Percentiles rank a stretch among this genome's conserved stretches.
These are phyloP conservation scores for Hypholoma fasciculare DNA, from an alignment of 768 basidiomycete genomes.

Conservation along the genomic window DNA sequence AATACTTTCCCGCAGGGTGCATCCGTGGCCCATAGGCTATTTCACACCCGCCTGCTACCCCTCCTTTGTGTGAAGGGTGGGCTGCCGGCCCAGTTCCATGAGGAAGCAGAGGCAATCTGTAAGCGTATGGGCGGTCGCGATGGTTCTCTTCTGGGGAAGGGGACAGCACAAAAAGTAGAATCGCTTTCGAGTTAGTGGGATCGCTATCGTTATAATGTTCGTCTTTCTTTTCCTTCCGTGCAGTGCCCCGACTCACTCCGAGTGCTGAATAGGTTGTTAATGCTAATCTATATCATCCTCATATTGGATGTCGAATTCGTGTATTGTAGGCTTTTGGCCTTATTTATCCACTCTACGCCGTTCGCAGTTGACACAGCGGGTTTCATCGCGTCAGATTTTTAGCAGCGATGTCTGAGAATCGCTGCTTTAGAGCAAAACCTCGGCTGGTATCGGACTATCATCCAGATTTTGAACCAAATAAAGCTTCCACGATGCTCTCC, in stretches of 20 bases:
- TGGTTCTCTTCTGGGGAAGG: conserved; percentile 27
- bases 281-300: conserved; percentile 8
- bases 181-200: conserved; percentile 7
- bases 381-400: no score
- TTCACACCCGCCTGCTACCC: conserved; percentile 51
- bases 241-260: neutral
- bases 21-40: conserved; percentile 46
- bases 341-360: neutral
- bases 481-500: no score
- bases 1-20: conserved; percentile 36
- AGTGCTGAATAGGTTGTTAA: conserved; percentile 1
- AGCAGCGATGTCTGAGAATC: no score
- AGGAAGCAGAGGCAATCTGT: conserved; percentile 42
- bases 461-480: no score
- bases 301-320: neutral
- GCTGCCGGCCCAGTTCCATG: conserved; percentile 48
- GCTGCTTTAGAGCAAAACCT: no score
- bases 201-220: conserved; percentile 16
- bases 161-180: conserved; percentile 15
- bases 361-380: neutral
- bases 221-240: neutral
- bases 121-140: conserved; percentile 51
- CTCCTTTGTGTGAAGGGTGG: conserved; percentile 39
- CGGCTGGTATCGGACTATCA: no score
- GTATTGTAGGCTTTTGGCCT: neutral